Evolutionary conservation across 2,329 filamentous ascomycete genomes (phyloP).

Genomic region (Cordyceps javanica): DNA sequence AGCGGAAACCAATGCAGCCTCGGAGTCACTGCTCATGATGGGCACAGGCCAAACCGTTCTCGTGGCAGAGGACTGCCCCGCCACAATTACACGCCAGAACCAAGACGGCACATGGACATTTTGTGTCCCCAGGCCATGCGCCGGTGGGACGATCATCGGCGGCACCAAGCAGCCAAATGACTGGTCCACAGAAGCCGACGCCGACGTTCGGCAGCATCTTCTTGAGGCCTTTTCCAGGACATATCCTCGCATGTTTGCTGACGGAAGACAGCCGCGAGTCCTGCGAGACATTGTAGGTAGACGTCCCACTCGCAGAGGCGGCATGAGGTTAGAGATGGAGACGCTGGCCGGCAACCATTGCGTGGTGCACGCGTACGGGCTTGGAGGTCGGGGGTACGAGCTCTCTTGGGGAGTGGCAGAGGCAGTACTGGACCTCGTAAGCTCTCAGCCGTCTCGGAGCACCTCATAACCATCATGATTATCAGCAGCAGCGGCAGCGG

Average conservation of each 20-base stretch:
- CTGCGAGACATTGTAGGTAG: conserved; percentile 41
- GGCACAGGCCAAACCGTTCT: conserved; percentile 23
- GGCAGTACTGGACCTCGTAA: conserved; percentile 26
- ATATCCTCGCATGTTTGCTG: conserved; percentile 26
- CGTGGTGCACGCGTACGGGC: conserved; percentile 49
- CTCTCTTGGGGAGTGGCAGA: conserved; percentile 51
- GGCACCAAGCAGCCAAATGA: conserved; percentile 58
- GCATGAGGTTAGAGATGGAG: conserved; percentile 40
- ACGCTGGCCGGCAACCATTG: conserved; percentile 20
- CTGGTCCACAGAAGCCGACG: conserved; percentile 45
- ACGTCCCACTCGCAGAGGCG: conserved; percentile 38
- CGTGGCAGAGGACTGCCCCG: conserved; percentile 32
- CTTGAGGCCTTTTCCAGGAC: conserved; percentile 33
- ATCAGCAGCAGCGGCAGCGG: neutral
- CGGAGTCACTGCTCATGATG: conserved; percentile 33
- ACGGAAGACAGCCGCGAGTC: conserved; percentile 25
- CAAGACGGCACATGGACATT: conserved; percentile 57
- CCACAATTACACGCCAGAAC: conserved; percentile 50
- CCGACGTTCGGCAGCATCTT: conserved; percentile 25
- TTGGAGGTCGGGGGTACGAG: conserved; percentile 51
- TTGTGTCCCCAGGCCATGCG: conserved; percentile 53
- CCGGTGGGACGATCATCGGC: conserved; percentile 59
- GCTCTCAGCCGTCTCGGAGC: neutral
- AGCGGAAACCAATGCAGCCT: too few relatives aligned
- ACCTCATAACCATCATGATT: neutral